Evolutionary conservation across 2,329 filamentous ascomycete species (phyloP).

Genomic region (Colletotrichum sp.): DNA sequence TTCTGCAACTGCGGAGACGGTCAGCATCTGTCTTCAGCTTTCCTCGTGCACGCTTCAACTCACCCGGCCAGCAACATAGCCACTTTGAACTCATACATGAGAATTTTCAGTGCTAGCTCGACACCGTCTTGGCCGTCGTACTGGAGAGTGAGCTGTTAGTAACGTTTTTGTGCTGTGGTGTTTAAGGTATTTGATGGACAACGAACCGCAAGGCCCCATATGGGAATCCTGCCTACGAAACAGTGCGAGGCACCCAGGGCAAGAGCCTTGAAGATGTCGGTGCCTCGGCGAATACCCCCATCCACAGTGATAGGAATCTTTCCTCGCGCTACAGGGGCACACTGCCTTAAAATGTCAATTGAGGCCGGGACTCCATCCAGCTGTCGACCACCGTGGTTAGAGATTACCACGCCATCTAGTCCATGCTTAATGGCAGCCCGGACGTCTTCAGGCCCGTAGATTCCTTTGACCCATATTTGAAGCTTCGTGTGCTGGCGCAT

Average conservation of each 20-base stretch:
- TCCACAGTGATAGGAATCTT: conserved; percentile 59
- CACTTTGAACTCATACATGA: conserved; percentile 38
- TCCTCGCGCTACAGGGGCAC: conserved; percentile 17
- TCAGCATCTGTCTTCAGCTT: not conserved
- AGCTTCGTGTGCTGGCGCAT: conserved; percentile 50
- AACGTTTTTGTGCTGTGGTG: not conserved
- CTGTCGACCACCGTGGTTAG: conserved; percentile 71
- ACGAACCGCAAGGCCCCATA: conserved; percentile 8
- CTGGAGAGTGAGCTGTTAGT: not conserved
- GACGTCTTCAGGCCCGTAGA: conserved; percentile 44
- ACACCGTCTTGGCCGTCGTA: conserved; percentile 35
- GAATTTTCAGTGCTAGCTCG: conserved; percentile 48
- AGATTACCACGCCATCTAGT: conserved; percentile 71
- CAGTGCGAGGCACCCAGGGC: conserved; percentile 47
- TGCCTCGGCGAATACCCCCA: conserved; percentile 57
- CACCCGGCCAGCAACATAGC: conserved; percentile 28
- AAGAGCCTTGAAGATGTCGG: conserved; percentile 60
- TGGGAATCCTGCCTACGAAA: conserved; percentile 5
- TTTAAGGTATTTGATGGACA: not conserved
- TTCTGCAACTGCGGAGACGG: conserved; percentile 21
- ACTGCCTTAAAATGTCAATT: conserved; percentile 54
- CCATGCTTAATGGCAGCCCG: conserved; percentile 46
- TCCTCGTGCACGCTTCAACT: not conserved
- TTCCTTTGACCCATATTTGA: conserved; percentile 43
- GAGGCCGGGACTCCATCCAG: conserved; percentile 44